Evolutionary conservation across 2,329 filamentous ascomycete genomes (phyloP).

Genomic region (Aaosphaeria pasadenensis): DNA sequence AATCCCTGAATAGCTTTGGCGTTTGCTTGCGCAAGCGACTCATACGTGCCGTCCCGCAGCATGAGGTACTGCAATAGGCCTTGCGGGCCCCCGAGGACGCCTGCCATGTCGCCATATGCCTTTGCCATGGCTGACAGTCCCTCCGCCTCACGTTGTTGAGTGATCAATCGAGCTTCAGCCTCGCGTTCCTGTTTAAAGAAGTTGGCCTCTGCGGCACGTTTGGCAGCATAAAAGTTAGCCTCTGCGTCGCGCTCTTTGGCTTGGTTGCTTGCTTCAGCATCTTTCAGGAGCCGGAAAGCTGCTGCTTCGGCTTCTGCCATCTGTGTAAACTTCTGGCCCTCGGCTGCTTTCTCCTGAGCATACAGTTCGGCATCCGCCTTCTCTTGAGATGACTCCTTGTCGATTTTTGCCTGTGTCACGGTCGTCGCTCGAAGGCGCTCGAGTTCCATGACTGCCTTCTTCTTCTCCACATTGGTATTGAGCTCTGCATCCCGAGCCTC

Average conservation of each 20-base stretch:
- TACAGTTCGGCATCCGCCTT: constrained; percentile 58
- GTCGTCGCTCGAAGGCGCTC: constrained; percentile 75
- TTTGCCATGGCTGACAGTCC: constrained; percentile 74
- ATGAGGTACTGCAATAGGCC: constrained; percentile 82
- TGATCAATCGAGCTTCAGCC: constrained; percentile 59
- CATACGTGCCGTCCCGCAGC: constrained; percentile 79
- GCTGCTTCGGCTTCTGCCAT: constrained; percentile 59
- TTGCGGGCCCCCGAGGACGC: constrained; percentile 73
- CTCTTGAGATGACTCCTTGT: constrained; percentile 66
- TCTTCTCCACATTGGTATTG: constrained; percentile 72
- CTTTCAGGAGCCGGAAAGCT: constrained; percentile 37
- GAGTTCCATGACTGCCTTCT: constrained; percentile 74
- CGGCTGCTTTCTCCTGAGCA: constrained; percentile 51
- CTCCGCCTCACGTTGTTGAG: constrained; percentile 70
- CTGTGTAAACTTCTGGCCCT: constrained; percentile 56
- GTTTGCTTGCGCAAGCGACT: constrained; percentile 75
- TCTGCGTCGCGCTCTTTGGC: constrained; percentile 44
- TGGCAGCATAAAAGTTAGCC: constrained; percentile 49
- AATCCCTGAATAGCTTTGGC: constrained; percentile 71
- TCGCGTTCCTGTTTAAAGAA: constrained; percentile 46
- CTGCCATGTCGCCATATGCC: constrained; percentile 70
- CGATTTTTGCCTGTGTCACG: constrained; percentile 73
- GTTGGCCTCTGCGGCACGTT: constrained; percentile 38
- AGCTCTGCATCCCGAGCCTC: constrained; percentile 78
- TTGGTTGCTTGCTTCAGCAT: constrained; percentile 44